Evolutionary conservation across 208 protist genomes (phyloP), one percentile per base, ranked within the genome.

Genomic region (Porcisia hertigi): DNA sequence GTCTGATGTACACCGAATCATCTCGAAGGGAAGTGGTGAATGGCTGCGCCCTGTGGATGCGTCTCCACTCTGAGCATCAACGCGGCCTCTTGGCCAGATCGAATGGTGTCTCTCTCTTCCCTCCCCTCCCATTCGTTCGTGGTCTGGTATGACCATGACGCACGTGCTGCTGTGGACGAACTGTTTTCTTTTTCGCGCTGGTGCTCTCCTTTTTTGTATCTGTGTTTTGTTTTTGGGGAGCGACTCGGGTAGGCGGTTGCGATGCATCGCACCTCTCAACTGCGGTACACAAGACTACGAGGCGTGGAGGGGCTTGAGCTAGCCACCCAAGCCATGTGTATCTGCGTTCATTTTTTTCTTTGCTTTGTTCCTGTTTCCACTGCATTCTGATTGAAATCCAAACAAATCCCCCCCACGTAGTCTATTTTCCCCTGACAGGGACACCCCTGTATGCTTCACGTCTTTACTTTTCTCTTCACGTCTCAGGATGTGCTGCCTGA

Each of bases 241-340:
- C n/a, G n/a, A n/a, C n/a, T n/a, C n/a, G n/a, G n/a, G n/a, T n/a
- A n/a, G n/a, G n/a, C n/a, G n/a, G n/a, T n/a, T n/a, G n/a, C 30
- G 36, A 9, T 8, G 23, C 20, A 43, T 7, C 23, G 36, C 23
- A 45, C 34, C 36, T 25, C 30, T 30, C 34, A 43, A 43, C 36
- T 7, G 60, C 18, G 36, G 34, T 43, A 43, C 60, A 65, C 23
- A 16, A 65, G 18, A n/a, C 9, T 14, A n/a, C 41, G n/a, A 45
- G 39, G 41, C 11, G 49, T 12, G 25, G 30, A n/a, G 65, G 65
- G 6, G 30, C 60, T 20, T 45, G 43, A 74, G 45, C 41, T 62
- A 60, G 55, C 1, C n/a, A 74, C n/a, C n/a, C 55, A 74, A 47
- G 39, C 55, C 20, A 74, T 43, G 25, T 41, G n/a, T 65, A 16